Evolutionary conservation across 2,329 filamentous ascomycete genomes (phyloP), one percentile per base, ranked within the genome.

Genomic region (Venturia effusa): DNA sequence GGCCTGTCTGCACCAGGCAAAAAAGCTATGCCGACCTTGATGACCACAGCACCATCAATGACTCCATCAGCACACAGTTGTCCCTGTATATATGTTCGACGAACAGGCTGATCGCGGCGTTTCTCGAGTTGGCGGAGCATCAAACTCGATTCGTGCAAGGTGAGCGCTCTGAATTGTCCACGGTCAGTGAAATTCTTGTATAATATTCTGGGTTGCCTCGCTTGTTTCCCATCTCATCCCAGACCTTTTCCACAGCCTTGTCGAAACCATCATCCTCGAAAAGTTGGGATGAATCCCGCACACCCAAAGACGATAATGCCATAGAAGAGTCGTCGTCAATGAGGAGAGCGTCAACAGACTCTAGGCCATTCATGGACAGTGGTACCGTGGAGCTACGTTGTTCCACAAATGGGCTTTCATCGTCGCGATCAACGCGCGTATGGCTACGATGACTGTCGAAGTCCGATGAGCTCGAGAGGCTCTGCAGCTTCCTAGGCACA

Each of bases 1-100:
- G 68, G 66, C 43, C 59, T 68, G 39, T 70, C 68, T 3, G 68
- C 66, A 3, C 68, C 68, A 5, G 66, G 64, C 27, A 70, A 62
- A n/a, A 69, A 69, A 19, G 64, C 62, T 30, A 69, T 60, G 19
- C 68, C 67, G n/a, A 70, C 65, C 39, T 64, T 66, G 32, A 67
- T 65, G 19, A 64, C 64, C 13, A 63, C 61, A 15, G 68, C 67
- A 39, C 60, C 43, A 8, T 67, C 65, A 15, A 64, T 39, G 19
- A 68, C 61, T 19, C 68, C 65, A 4, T 59, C 60, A 6, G 66
- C 43, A 24, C 61, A 54, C 2, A 54, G 59, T 60, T 61, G 57
- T 11, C 68, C 68, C 13, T 64, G 37, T 22, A 66, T 55, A 61
- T 68, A 69, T 19, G 63, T 68, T 19, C 65, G 55, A 51, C 62